Evolutionary conservation across 2,329 filamentous ascomycete genomes (phyloP), one percentile per base, ranked within the genome.

Genomic region (Torrubiella hemipterigena): DNA sequence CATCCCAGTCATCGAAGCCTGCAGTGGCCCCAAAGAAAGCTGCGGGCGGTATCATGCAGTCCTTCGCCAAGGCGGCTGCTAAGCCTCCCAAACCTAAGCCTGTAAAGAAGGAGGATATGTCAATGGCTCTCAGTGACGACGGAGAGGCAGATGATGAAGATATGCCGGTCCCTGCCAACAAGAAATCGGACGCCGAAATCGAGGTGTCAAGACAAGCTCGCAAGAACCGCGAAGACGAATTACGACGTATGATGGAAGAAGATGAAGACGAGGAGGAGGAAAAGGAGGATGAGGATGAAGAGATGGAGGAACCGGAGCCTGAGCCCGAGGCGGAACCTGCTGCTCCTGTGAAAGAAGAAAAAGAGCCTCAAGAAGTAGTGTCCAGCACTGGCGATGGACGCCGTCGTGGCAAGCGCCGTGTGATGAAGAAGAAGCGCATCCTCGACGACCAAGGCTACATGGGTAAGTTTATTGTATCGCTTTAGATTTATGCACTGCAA

Each of bases 401-500:
- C 23, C 69, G 82, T 36, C 73, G 86, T 40, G 85, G 84, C 19
- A 78, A 73, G 50, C 71, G 87, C 42, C 74, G 79, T 44, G 73
- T 95, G 7, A 84, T 82, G 73, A 86, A 83, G 58, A 94, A 93
- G 65, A 82, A 80, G 61, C 86, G 80, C 27, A 70, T 81, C 33
- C 79, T 86, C 52, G 87, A 95, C 42, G 84, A 87, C 30, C 80
- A 94, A 41, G 87, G 87, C 6, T 95, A 93, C 52, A 69, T 95
- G 37, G 81, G 83, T 87, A 65, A 54, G 75, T 57, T 29, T 19
- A 6, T 11, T 12, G 12, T 10, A 11, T 13, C 12, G 17, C 10
- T 12, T 17, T 13, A 7, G n/a, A n/a, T n/a, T n/a, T n/a, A n/a
- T n/a, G n/a, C 7, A 12, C 16, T 17, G 3, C 21, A 18, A 11